Evolutionary conservation across 2,329 filamentous ascomycete species (phyloP), one percentile per base, ranked within the genome.

Genomic region (Aureobasidium sp.): DNA sequence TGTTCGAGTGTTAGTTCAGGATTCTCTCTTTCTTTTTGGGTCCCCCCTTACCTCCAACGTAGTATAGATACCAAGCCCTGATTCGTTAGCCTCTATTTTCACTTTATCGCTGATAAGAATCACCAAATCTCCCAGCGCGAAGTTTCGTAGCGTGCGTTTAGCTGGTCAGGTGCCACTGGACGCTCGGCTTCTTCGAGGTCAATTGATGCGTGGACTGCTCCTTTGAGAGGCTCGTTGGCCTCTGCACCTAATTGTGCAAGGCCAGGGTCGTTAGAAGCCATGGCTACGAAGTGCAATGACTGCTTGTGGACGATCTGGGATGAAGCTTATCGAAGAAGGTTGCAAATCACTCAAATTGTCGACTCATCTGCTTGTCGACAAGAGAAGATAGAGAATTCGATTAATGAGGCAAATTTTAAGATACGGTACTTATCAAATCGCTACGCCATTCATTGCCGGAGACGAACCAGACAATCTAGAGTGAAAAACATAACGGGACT

Each of bases 71-170:
- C 44, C 44, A 47, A 17, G 44, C 7, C 39, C n/a, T 43, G 39
- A 8, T 2, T 20, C 20, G 39, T 43, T 43, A 43, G 39, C 39
- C 39, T 43, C 29, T 36, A 1, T 47, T n/a, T 15, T 15, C 27
- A 34, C 24, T 5, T 13, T 26, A 8, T 48, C 15, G 20, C 2
- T 12, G 13, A 27, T 20, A 20, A 15, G 6, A n/a, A 20, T 50
- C 43, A 61, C 81, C 80, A 86, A 9, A 84, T 81, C 68, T 86
- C 83, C 70, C 70, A 75, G 62, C 73, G 76, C 2, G 79, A 76
- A 1, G 83, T 84, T 66, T 79, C 76, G 66, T 77, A 82, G 64
- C 72, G 74, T 34, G 78, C 76, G 63, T 84, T 81, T 66, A 83
- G 81, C 66, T 83, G 79, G 66, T 84, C 81, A 1, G 81, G 81